Evolutionary conservation across 371 early-diverging fungal genomes (phyloP).

Genomic region (Zopfochytrium polystomum): DNA sequence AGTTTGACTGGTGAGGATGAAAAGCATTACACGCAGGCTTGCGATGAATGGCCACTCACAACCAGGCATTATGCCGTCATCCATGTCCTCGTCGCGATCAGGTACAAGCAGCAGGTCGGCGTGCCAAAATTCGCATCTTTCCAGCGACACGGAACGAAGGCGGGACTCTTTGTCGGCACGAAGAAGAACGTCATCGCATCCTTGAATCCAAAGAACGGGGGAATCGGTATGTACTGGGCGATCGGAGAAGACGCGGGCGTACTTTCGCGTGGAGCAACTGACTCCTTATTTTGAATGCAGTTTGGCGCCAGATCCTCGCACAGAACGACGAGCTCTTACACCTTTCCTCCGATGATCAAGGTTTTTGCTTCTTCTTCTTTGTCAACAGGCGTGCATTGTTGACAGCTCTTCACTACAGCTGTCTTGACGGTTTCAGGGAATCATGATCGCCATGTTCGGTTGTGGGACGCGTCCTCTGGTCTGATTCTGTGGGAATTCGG

Average conservation of each 20-base stretch:
- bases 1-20: constrained; percentile 53
- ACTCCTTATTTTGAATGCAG: constrained; percentile 15
- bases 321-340: constrained; percentile 19
- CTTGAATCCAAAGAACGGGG: constrained; percentile 53
- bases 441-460: constrained; percentile 43
- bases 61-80: background rate
- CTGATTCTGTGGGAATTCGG: constrained; percentile 25
- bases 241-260: background rate
- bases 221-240: constrained; percentile 45
- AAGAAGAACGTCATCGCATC: constrained; percentile 61
- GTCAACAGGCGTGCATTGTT: background rate
- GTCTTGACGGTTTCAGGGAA: constrained; percentile 46
- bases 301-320: constrained; percentile 25
- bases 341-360: background rate
- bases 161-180: constrained; percentile 54
- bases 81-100: constrained; percentile 20
- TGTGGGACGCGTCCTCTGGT: constrained; percentile 51
- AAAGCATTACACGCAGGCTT: background rate
- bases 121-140: constrained; percentile 43
- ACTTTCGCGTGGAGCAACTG: background rate
- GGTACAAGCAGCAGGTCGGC: constrained; percentile 66
- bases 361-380: background rate
- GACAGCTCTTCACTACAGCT: constrained; percentile 28
- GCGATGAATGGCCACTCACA: background rate
- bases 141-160: constrained; percentile 34